Percentiles rank a stretch among this genome's conserved stretches.
Evolutionary conservation across 78 protist genomes (phyloP).

Genomic region (Acrasis kona): DNA sequence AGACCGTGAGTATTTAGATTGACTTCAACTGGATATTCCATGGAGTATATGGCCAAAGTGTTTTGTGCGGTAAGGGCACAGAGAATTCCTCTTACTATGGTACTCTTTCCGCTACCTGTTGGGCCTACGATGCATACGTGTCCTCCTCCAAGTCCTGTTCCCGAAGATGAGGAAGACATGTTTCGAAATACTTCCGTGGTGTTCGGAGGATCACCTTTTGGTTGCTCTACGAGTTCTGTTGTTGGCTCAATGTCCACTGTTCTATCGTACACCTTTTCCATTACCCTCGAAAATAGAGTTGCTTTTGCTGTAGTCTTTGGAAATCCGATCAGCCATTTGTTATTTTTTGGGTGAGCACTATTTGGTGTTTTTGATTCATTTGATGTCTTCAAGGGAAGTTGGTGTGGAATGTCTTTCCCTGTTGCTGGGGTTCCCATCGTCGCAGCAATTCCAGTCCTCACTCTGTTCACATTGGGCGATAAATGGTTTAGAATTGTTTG

Average conservation of each 20-base stretch:
- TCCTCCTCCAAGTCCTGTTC: no score
- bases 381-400: no score
- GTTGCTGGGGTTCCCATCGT: neutral
- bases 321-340: neutral
- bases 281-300: neutral
- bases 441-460: neutral
- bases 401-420: no score
- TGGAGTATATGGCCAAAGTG: neutral
- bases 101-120: constrained; percentile 2
- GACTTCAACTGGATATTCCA: constrained; percentile 10
- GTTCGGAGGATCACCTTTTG: constrained; percentile 15
- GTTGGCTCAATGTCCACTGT: neutral
- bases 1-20: neutral
- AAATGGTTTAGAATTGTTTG: neutral
- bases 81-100: constrained; percentile 3
- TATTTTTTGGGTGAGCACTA: neutral
- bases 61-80: neutral
- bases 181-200: neutral
- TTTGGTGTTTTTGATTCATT: no score
- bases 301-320: neutral
- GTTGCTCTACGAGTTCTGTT: neutral
- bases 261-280: neutral
- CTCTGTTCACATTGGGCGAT: neutral
- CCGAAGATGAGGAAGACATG: no score
- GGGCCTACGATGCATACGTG: neutral